Percentiles rank a stretch among this genome's conserved stretches.
phyloP scores from a whole-genome alignment of 805 yeast genomes.

The Saccharomycopsis fibuligera region DNA sequence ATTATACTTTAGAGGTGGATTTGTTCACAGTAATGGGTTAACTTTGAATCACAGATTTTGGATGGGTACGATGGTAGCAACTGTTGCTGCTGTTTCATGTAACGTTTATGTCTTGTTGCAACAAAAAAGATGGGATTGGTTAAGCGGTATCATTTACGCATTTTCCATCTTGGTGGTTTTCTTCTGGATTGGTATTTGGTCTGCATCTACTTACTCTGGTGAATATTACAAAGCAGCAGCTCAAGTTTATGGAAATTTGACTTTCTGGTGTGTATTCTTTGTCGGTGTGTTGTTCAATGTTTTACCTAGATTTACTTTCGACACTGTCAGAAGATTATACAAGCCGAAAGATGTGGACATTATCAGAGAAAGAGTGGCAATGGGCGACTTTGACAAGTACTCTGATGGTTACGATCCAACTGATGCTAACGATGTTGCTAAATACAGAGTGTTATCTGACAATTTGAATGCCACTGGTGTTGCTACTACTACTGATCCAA shows the following conservation, averaged over 20 bases:
- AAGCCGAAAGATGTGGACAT: conserved; percentile 65
- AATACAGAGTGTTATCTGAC: conserved; percentile 14
- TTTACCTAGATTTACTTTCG: conserved; percentile 54
- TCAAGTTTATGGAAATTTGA: conserved; percentile 51
- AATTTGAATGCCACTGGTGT: not conserved
- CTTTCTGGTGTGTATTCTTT: conserved; percentile 61
- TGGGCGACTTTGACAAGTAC: conserved; percentile 46
- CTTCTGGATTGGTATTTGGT: conserved; percentile 81
- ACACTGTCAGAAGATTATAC: conserved; percentile 45
- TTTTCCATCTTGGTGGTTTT: conserved; percentile 54
- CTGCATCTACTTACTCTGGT: conserved; percentile 42
- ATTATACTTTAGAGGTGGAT: conserved; percentile 40
- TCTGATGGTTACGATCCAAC: conserved; percentile 47
- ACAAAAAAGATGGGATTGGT: conserved; percentile 76
- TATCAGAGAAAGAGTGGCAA: conserved; percentile 51
- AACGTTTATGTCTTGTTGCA: conserved; percentile 60
- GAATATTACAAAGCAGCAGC: conserved; percentile 63
- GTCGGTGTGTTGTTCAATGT: conserved; percentile 49
- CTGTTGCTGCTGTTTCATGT: conserved; percentile 57
- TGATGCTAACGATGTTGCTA: conserved; percentile 22
- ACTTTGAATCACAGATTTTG: conserved; percentile 61
- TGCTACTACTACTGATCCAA: not conserved
- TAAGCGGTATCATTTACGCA: conserved; percentile 44
- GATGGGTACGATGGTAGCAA: conserved; percentile 59
- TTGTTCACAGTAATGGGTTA: conserved; percentile 41